These are phyloP conservation scores for Trametes hirsuta DNA, from an alignment of 1,284 basidiomycete species.

Conservation along the genomic window DNA sequence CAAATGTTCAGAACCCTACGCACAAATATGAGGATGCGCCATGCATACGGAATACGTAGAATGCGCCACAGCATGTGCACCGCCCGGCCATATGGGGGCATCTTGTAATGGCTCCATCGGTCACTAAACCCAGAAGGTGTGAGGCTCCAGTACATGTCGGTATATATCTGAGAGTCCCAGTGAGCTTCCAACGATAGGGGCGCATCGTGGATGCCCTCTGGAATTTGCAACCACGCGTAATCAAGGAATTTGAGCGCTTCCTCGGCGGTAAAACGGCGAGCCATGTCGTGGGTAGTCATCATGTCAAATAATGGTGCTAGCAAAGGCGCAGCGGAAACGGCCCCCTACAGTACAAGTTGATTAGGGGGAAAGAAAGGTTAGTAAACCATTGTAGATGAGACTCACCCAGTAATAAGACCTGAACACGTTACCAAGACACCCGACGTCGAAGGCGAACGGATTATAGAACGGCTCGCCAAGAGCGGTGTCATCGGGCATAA, in stretches of 20 bases:
- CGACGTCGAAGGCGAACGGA: constrained; percentile 15
- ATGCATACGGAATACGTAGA: too few species aligned
- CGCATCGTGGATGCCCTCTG: too few species aligned
- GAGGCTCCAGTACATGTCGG: too few species aligned
- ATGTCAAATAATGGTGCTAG: constrained; percentile 9
- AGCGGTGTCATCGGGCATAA: not conserved
- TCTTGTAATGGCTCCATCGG: too few species aligned
- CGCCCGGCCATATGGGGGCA: too few species aligned
- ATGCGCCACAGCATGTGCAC: too few species aligned
- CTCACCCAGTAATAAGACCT: not conserved
- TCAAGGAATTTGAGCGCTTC: not conserved
- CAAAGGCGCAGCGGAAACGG: not conserved
- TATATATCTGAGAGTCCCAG: too few species aligned
- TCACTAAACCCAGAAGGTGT: too few species aligned
- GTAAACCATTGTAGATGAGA: not conserved
- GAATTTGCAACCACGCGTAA: too few species aligned
- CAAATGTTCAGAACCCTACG: too few species aligned
- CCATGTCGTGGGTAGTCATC: constrained; percentile 14
- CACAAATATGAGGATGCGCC: too few species aligned
- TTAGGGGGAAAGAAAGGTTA: not conserved
- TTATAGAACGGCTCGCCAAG: constrained; percentile 5
- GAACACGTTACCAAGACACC: constrained; percentile 9
- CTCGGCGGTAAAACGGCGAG: constrained; percentile 4
- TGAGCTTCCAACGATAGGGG: too few species aligned
- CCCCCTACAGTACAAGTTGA: not conserved